Conservation (phyloP, 2,329 filamentous ascomycete genomes). For the Fusarium sp. region DNA sequence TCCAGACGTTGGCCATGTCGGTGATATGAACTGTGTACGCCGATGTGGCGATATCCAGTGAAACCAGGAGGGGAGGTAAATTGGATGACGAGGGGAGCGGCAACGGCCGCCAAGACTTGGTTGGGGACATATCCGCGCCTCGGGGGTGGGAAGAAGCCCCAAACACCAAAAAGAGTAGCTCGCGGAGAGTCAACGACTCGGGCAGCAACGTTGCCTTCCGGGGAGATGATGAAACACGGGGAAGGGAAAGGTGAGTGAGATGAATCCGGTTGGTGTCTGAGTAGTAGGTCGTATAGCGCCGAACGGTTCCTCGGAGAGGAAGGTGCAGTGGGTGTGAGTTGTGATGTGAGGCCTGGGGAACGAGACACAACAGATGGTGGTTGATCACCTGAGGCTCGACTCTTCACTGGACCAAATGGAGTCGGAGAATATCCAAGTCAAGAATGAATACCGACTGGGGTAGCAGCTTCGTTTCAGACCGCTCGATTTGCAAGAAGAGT, state of each 20-base stretch:
- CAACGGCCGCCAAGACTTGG: conserved; percentile 58
- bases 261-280: neutral
- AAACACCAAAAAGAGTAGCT: neutral
- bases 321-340: neutral
- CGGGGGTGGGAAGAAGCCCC: neutral
- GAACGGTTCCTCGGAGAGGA: neutral
- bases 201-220: neutral
- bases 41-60: conserved; percentile 60
- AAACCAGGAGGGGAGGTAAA: conserved; percentile 69
- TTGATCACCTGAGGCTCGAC: neutral
- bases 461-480: conserved; percentile 14
- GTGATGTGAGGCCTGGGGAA: neutral
- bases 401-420: neutral
- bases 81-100: conserved; percentile 52
- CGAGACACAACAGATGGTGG: conserved; percentile 1
- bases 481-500: conserved; percentile 4
- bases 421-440: conserved; percentile 14
- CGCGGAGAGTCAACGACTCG: neutral
- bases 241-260: neutral
- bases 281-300: neutral
- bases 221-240: neutral
- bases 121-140: conserved; percentile 42
- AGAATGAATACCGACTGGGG: conserved; percentile 2
- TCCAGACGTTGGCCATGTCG: conserved; percentile 77
- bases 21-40: conserved; percentile 73